Evolutionary conservation across 2,329 filamentous ascomycete species (phyloP).

Genomic region (Colletotrichum siamense): DNA sequence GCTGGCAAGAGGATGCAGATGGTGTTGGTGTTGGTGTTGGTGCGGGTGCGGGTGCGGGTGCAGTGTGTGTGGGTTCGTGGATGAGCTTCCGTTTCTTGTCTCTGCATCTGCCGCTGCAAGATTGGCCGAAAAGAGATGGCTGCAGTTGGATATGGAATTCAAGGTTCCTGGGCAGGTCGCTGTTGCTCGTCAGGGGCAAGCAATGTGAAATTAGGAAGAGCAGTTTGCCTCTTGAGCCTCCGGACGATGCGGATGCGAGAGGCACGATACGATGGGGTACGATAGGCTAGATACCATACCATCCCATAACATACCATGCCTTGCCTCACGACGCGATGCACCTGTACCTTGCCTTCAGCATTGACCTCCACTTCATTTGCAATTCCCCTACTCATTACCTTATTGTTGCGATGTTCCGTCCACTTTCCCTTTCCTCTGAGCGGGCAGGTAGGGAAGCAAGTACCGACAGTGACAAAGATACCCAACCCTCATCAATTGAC

Average conservation of each 20-base stretch:
- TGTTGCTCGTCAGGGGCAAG: not conserved
- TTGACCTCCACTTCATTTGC: conserved; percentile 5
- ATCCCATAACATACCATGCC: not conserved
- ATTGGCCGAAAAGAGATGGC: not conserved
- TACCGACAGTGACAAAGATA: not conserved
- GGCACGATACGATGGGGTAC: not conserved
- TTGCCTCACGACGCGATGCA: not conserved
- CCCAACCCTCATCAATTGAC: not conserved
- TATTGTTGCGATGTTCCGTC: not conserved
- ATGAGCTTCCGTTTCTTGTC: not conserved
- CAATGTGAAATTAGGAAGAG: not conserved
- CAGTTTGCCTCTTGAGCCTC: not conserved
- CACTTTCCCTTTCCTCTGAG: not conserved
- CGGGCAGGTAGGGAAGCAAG: not conserved
- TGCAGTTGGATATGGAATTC: not conserved
- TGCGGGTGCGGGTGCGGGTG: not conserved
- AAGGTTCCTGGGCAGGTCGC: not conserved
- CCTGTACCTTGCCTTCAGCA: not conserved
- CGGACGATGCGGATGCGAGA: not conserved
- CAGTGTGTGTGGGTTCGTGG: not conserved
- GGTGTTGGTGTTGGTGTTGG: not conserved
- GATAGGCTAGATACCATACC: not conserved
- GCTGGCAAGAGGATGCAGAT: not conserved
- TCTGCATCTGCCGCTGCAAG: conserved; percentile 18
- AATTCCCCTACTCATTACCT: not conserved